These are phyloP conservation scores for Fraxinus sp. DNA, from an alignment of 305 asterid species.

Conservation along the genomic window DNA sequence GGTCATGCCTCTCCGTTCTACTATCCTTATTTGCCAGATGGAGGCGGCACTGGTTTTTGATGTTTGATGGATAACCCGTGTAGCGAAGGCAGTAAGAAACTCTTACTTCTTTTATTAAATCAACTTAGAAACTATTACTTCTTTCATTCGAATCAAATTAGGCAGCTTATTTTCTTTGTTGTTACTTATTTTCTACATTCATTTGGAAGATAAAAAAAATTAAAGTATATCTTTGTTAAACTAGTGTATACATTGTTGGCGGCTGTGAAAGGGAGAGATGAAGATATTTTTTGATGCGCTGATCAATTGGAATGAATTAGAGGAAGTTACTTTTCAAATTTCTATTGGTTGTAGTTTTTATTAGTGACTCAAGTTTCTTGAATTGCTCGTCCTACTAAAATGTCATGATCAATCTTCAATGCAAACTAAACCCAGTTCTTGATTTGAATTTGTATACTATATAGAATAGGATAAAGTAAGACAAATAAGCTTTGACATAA, in stretches of 20 bases:
- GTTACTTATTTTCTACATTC: no score
- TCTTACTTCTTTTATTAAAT: no score
- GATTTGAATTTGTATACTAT: conserved; percentile 13
- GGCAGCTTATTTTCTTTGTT: no score
- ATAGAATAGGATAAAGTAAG: conserved; percentile 18
- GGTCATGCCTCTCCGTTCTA: no score
- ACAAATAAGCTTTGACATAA: conserved; percentile 32
- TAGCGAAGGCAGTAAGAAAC: no score
- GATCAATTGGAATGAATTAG: conserved; percentile 28
- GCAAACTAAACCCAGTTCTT: conserved; percentile 27
- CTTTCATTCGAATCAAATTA: no score
- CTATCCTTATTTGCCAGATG: no score
- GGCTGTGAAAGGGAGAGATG: conserved; percentile 43
- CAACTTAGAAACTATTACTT: no score
- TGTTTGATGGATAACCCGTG: no score
- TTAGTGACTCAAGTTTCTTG: background rate
- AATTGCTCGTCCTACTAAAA: background rate
- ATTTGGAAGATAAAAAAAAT: conserved; percentile 16
- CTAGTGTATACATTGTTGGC: conserved; percentile 5
- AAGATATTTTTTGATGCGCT: conserved; percentile 36
- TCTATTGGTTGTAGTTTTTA: background rate
- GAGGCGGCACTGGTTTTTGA: no score
- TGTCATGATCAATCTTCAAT: conserved; percentile 24
- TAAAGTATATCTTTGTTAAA: conserved; percentile 19
- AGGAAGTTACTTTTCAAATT: conserved; percentile 29